Evolutionary conservation across 2,329 filamentous ascomycete species (phyloP), one percentile per base, ranked within the genome.

Genomic region (Colletotrichum sp.): DNA sequence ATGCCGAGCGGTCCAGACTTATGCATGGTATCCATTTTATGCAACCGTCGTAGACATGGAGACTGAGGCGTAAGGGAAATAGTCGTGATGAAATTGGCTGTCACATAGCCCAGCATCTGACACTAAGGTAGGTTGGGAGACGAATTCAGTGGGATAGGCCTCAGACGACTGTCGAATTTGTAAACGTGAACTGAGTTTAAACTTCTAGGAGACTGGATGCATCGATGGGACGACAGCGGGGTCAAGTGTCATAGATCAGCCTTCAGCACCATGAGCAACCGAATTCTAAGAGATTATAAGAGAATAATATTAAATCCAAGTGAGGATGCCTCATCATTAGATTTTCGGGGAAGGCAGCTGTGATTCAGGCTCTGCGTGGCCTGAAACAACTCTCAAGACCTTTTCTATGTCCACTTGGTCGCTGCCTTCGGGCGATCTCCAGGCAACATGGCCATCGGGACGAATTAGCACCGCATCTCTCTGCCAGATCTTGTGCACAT

Each of bases 281-380:
- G 0, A 52, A 52, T 22, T 22, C n/a, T 0, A 2, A 13, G 6
- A 8, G 22, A 52, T 22, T 22, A 11, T 0, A 2, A 13, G 6
- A 8, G 22, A 22, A 22, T 1, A 25, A 52, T 22, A 8, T 52
- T 6, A 52, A 9, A 22, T 1, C n/a, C 6, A 52, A 52, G 2
- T 52, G n/a, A 52, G 19, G 1, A 52, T 22, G n/a, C 8, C n/a
- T 7, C n/a, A 7, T 52, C 12, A 22, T 13, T 52, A 52, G 13
- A 52, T 52, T n/a, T 52, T 52, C 44, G 44, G 1, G 12, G 2
- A 52, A 13, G n/a, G n/a, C 0, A 52, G 44, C n/a, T 52, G n/a
- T 6, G 44, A 13, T 59, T 5, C 55, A 29, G 22, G 13, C 27
- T 59, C 22, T 59, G 5, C 27, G 19, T 59, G 55, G 55, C 55